Percentiles rank a stretch among this genome's conserved stretches.
phyloP scores from a whole-genome alignment of 768 basidiomycete species.

The Termitomyces sp. region DNA sequence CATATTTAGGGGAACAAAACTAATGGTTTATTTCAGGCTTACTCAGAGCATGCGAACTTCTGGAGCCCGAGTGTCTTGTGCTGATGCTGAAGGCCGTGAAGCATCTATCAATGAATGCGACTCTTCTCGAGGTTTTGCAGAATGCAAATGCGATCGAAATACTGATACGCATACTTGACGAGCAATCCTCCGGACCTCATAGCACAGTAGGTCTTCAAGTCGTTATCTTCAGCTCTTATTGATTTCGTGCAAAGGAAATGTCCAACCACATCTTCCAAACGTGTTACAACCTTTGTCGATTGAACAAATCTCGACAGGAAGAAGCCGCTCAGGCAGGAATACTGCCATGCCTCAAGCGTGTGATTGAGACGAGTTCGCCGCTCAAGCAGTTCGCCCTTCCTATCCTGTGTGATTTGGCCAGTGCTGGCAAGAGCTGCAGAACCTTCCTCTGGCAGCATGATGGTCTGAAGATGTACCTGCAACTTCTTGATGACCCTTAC shows the following conservation, averaged over 20 bases:
- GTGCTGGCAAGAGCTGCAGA: constrained; percentile 90
- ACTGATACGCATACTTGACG: constrained; percentile 79
- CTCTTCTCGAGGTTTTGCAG: constrained; percentile 87
- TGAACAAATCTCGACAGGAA: constrained; percentile 93
- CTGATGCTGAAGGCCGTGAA: constrained; percentile 92
- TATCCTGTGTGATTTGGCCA: constrained; percentile 93
- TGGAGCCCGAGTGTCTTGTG: constrained; percentile 86
- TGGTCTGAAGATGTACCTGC: constrained; percentile 77
- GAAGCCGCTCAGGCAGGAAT: constrained; percentile 96
- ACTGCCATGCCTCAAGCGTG: constrained; percentile 84
- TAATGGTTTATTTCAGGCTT: constrained; percentile 48
- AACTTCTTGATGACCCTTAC: constrained; percentile 77
- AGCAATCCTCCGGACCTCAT: constrained; percentile 72
- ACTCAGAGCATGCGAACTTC: constrained; percentile 78
- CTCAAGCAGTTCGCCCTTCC: constrained; percentile 97
- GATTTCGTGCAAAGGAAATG: constrained; percentile 63
- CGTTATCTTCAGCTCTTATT: background rate
- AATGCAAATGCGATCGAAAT: constrained; percentile 94
- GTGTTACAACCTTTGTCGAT: constrained; percentile 91
- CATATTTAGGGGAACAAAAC: background rate
- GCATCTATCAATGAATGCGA: constrained; percentile 91
- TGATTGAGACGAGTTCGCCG: constrained; percentile 85
- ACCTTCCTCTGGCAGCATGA: constrained; percentile 90
- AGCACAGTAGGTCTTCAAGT: constrained; percentile 58
- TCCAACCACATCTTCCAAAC: constrained; percentile 97